Base-by-base conservation (phyloP, 805 yeast genomes). In the Starmerella etchellsii region DNA sequence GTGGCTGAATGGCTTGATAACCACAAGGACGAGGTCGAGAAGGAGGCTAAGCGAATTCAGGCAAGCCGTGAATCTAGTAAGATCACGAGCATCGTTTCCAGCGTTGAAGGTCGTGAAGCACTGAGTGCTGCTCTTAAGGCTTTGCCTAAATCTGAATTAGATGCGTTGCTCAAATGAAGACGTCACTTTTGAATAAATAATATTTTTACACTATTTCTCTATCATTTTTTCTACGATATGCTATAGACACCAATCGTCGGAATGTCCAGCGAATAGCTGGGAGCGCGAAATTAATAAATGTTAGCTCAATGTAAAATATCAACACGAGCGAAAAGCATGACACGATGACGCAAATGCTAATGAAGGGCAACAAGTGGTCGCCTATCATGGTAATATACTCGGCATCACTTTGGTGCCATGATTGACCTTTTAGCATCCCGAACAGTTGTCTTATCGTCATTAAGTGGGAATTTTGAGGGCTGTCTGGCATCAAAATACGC, bases 341-440 rank as follows among this genome's bases (percentile, higher is more conserved):
- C 13, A 18, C 10, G 13, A 31, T 8, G 18, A 22, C 21, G 18
- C 9, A 15, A 4, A 37, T 10, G n/a, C 29, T 3, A 8, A 37
- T n/a, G 26, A 29, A 73, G 5, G 26, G 22, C 22, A 37, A 11
- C 26, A n/a, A 18, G 60, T 87, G 95, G 49, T 73, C 68, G 16
- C 81, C 83, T 60, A 85, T 62, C 8, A 72, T 63, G 54, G 80
- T 76, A 60, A 85, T 74, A 56, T 81, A 73, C 40, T 74, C 69
- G 11, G 95, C 95, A 60, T 87, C 96, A 49, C 76, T 83, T 54
- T 74, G 63, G 61, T 87, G 96, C 96, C 96, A 87, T 21, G 94
- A 81, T 0, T 93, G 81, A 34, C 96, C 96, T 41, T 73, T 71
- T 0, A 83, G 66, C 41, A 81, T 78, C 29, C 74, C 67, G 60